Conservation (phyloP, 352 stramenopile species). For the Phytophthora sojae region DNA sequence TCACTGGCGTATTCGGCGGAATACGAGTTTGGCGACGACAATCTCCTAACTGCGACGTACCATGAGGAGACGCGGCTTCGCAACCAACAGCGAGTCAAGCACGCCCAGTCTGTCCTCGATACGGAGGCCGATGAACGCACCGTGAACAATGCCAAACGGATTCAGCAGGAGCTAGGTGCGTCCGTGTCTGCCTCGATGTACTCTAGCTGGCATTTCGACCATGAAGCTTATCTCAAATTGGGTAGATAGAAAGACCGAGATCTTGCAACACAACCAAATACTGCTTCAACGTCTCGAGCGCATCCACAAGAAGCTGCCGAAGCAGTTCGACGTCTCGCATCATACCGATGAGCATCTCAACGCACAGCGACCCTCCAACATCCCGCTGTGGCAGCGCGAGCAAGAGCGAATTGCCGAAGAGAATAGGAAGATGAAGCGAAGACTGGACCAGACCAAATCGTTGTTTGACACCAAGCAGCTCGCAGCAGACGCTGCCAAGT, state of each 20-base stretch:
- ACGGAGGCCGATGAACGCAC: constrained; percentile 28
- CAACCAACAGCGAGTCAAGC: constrained; percentile 53
- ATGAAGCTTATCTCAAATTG: neutral
- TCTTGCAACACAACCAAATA: constrained; percentile 59
- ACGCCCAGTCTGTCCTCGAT: constrained; percentile 52
- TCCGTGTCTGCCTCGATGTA: no score
- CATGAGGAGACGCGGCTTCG: constrained; percentile 56
- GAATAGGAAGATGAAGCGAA: constrained; percentile 54
- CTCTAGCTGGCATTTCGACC: no score
- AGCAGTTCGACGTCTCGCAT: constrained; percentile 72
- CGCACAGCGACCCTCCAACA: constrained; percentile 49
- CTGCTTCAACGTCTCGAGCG: constrained; percentile 58
- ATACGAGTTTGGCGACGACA: constrained; percentile 73
- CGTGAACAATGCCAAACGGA: constrained; percentile 61
- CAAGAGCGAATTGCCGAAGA: constrained; percentile 59
- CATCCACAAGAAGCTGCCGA: constrained; percentile 63
- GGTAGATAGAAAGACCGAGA: constrained; percentile 57
- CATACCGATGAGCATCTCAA: constrained; percentile 51
- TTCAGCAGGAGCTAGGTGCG: constrained; percentile 69
- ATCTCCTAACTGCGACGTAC: constrained; percentile 61
- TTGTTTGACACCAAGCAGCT: constrained; percentile 60
- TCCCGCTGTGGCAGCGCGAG: constrained; percentile 33
- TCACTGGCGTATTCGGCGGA: constrained; percentile 65
- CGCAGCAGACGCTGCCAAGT: constrained; percentile 48
- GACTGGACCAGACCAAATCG: constrained; percentile 50